Evolutionary conservation across 345 rosid genomes (phyloP).

Genomic region (Zanthoxylum bungeanum): DNA sequence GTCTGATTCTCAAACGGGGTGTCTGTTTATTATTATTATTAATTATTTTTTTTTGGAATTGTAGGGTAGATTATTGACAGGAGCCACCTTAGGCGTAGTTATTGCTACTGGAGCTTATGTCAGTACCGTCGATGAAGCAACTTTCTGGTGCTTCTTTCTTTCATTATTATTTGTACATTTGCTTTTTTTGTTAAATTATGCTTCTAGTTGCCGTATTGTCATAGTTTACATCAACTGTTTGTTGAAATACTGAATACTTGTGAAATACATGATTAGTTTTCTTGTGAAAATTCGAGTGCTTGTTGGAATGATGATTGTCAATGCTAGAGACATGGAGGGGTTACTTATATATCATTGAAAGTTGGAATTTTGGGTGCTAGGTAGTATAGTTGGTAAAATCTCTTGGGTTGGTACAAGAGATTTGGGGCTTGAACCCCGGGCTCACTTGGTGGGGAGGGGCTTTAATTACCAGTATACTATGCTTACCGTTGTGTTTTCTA

Average conservation of each 20-base stretch:
- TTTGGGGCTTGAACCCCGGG: too few relatives aligned
- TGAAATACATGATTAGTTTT: background rate
- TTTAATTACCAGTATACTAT: too few relatives aligned
- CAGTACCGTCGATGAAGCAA: conserved; percentile 96
- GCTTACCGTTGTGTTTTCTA: too few relatives aligned
- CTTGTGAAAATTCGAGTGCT: background rate
- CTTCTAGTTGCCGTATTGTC: too few relatives aligned
- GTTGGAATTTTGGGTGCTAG: too few relatives aligned
- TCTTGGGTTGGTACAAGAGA: too few relatives aligned
- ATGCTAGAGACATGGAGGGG: background rate
- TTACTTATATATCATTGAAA: background rate
- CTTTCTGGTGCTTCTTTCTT: conserved; percentile 70
- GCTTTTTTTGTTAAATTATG: too few relatives aligned
- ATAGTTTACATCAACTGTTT: too few relatives aligned
- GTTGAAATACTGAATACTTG: too few relatives aligned
- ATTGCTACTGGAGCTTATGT: conserved; percentile 96
- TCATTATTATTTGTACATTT: conserved; percentile 20
- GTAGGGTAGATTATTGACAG: conserved; percentile 83
- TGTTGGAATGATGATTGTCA: background rate
- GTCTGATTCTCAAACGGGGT: background rate
- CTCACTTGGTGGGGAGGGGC: too few relatives aligned
- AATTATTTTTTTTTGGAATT: background rate
- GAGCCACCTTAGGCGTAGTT: conserved; percentile 74
- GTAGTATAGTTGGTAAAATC: too few relatives aligned
- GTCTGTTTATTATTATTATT: conserved; percentile 1